A percentile compares a stretch with the other conserved stretches of the same genome.
Conservation (phyloP, 2,329 filamentous ascomycete species). For the Trichothecium sympodiale region DNA sequence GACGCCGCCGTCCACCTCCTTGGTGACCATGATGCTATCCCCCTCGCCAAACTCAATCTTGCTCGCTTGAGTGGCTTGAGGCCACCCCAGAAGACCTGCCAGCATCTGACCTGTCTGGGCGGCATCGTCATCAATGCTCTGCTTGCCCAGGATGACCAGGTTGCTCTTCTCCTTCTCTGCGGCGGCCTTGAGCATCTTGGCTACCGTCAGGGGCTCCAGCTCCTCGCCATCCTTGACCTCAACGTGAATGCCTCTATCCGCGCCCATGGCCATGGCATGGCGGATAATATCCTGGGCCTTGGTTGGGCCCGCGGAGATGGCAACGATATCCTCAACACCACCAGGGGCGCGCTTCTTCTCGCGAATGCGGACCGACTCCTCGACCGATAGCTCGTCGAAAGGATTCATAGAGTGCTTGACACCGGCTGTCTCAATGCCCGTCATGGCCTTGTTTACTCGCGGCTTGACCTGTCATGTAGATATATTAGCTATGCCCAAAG, state of each 20-base stretch:
- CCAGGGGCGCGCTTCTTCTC: slow-evolving; percentile 65
- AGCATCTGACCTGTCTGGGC: slow-evolving; percentile 98
- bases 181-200: slow-evolving; percentile 74
- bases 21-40: slow-evolving; percentile 64
- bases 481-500: slow-evolving; percentile 6
- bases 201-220: slow-evolving; percentile 81
- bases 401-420: slow-evolving; percentile 99
- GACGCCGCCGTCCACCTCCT: slow-evolving; percentile 90
- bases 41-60: slow-evolving; percentile 66
- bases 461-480: slow-evolving; percentile 47
- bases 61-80: slow-evolving; percentile 87
- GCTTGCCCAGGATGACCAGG: slow-evolving; percentile 88
- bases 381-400: slow-evolving; percentile 95
- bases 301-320: slow-evolving; percentile 75
- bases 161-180: slow-evolving; percentile 81
- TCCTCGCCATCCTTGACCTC: slow-evolving; percentile 65
- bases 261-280: slow-evolving; percentile 98
- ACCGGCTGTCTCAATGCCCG: slow-evolving; percentile 80
- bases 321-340: slow-evolving; percentile 84
- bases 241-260: slow-evolving; percentile 83
- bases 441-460: slow-evolving; percentile 61
- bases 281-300: slow-evolving; percentile 84
- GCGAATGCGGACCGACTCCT: slow-evolving; percentile 90
- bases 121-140: slow-evolving; percentile 95
- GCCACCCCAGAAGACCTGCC: slow-evolving; percentile 81